phyloP scores from a whole-genome alignment of 1,139 yeast species.

The Kazachstania sp. region DNA sequence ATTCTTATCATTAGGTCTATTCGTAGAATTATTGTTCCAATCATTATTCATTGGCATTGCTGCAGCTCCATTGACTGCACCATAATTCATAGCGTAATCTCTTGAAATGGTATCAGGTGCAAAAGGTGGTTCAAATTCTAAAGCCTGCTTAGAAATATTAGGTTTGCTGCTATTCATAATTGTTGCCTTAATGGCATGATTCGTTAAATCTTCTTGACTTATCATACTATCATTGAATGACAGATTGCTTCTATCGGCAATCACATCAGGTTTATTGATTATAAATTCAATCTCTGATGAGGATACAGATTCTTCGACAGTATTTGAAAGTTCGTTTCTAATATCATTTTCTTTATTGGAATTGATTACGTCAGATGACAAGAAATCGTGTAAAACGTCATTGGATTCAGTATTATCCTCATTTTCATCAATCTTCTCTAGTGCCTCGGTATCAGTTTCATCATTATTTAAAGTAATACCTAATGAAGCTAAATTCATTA shows the following conservation, averaged over 20 bases:
- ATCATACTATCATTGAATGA: conserved; percentile 5
- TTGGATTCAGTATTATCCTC: conserved; percentile 14
- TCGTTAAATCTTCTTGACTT: conserved; percentile 2
- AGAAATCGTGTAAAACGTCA: neutral
- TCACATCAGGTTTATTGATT: conserved; percentile 14
- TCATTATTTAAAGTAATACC: conserved; percentile 20
- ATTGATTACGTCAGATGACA: conserved; percentile 1
- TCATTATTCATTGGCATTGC: neutral
- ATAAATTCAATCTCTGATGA: conserved; percentile 22
- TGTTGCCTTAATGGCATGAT: neutral
- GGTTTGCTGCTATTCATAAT: neutral
- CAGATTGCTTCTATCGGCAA: conserved; percentile 5
- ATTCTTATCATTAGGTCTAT: neutral
- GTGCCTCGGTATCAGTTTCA: neutral
- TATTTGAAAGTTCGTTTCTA: neutral
- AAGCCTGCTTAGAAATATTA: conserved; percentile 2
- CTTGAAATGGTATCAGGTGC: conserved; percentile 6
- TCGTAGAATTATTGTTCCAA: neutral
- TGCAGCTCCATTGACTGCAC: neutral
- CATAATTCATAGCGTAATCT: conserved; percentile 4
- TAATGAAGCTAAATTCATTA: conserved; percentile 18
- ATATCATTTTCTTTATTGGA: neutral
- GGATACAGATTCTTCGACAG: conserved; percentile 5
- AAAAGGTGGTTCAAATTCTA: conserved; percentile 5
- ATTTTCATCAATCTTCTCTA: conserved; percentile 25